Percentiles rank a stretch among this genome's conserved stretches.
These are phyloP conservation scores for Hyaloscypha bicolor DNA, from an alignment of 495 filamentous ascomycete species.

Conservation along the genomic window DNA sequence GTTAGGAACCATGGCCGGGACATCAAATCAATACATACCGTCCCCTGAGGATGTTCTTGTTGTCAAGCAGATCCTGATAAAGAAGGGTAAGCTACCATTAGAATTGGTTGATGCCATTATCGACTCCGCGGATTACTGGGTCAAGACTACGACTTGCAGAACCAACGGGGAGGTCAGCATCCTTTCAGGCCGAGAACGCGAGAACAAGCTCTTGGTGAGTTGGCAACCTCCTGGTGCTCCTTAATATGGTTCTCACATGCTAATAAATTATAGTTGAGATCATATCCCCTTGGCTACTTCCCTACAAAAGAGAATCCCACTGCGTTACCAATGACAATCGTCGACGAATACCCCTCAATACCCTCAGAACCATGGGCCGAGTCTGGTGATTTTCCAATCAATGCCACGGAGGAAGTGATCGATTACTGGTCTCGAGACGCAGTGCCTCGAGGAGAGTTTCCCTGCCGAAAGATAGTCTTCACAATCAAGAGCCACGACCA, in stretches of 20 bases:
- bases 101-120: conserved; percentile 70
- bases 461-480: conserved; percentile 64
- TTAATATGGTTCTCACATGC: conserved; percentile 7
- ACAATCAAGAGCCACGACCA: conserved; percentile 67
- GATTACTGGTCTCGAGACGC: conserved; percentile 11
- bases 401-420: conserved; percentile 14
- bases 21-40: conserved; percentile 31
- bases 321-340: not conserved
- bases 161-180: not conserved
- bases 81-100: conserved; percentile 46
- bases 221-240: not conserved
- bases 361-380: conserved; percentile 21
- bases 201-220: conserved; percentile 29
- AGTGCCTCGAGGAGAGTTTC: conserved; percentile 38
- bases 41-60: conserved; percentile 47
- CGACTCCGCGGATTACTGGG: conserved; percentile 75
- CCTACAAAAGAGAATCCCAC: conserved; percentile 19
- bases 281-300: conserved; percentile 25
- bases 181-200: not conserved
- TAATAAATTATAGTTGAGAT: conserved; percentile 27
- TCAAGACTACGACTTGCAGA: conserved; percentile 43
- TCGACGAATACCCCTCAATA: not conserved
- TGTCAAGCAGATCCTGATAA: conserved; percentile 43
- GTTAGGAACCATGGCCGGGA: conserved; percentile 19
- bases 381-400: conserved; percentile 13